These are phyloP conservation scores for Paramecium tetraurelia DNA, from an alignment of 73 alveolate species.

Conservation along the genomic window DNA sequence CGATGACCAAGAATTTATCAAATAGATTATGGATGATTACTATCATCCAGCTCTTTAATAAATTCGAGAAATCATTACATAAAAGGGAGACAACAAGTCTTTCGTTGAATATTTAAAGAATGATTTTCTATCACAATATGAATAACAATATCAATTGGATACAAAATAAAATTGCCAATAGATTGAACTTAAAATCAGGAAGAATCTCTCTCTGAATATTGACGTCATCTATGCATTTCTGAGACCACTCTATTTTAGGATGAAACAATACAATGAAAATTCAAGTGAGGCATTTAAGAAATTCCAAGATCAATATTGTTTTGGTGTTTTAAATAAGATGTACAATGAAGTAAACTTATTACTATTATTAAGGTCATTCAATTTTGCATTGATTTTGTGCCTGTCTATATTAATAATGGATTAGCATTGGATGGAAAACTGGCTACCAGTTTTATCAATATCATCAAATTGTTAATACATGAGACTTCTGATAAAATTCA, in stretches of 20 bases:
- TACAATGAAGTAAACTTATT: background rate
- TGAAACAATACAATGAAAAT: background rate
- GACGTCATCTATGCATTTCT: background rate
- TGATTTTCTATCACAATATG: background rate
- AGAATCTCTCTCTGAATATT: background rate
- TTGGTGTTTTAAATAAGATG: background rate
- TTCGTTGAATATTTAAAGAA: background rate
- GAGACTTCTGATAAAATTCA: background rate
- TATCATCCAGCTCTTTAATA: constrained; percentile 8
- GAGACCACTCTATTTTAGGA: background rate
- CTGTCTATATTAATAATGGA: background rate
- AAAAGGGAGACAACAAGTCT: background rate
- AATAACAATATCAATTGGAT: background rate
- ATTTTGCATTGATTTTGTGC: background rate
- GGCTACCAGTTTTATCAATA: background rate
- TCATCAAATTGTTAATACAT: background rate
- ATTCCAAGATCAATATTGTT: background rate
- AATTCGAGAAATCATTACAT: background rate
- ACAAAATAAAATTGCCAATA: background rate
- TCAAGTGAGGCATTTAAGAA: background rate
- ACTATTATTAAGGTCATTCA: background rate
- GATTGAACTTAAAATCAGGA: background rate
- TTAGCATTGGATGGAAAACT: background rate
- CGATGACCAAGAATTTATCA: background rate
- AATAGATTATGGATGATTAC: constrained; percentile 20